These are phyloP conservation scores for Chlorella variabilis DNA, from an alignment of 163 green algal genomes.

Conservation along the genomic window DNA sequence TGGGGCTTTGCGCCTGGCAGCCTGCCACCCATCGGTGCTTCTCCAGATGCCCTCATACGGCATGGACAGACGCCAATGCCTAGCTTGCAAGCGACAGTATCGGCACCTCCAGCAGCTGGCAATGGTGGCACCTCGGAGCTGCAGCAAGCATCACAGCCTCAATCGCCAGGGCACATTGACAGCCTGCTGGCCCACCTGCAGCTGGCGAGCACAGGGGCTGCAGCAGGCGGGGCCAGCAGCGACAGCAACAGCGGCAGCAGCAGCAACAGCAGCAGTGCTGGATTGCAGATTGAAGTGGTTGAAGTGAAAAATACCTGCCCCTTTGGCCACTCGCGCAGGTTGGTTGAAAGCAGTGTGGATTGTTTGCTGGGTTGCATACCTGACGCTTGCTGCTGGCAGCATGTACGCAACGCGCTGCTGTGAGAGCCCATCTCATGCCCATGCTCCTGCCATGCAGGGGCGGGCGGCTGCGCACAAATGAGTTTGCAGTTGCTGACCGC, in stretches of 20 bases:
- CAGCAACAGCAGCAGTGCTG: not conserved
- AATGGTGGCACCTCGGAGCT: too few species aligned
- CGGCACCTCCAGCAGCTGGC: not conserved
- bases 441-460: slow-evolving; percentile 1
- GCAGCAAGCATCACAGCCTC: not conserved
- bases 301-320: slow-evolving; percentile 80
- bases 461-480: slow-evolving; percentile 10
- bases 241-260: not conserved
- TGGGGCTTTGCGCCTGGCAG: slow-evolving; percentile 47
- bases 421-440: too few species aligned
- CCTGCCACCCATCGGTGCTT: slow-evolving; percentile 69
- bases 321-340: slow-evolving; percentile 48
- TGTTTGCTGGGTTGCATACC: not conserved
- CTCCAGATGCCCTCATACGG: slow-evolving; percentile 66
- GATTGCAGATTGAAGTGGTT: slow-evolving; percentile 54
- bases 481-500: slow-evolving; percentile 46
- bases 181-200: slow-evolving; percentile 8
- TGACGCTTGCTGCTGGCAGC: too few species aligned
- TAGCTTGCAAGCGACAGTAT: not conserved
- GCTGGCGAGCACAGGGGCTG: not conserved
- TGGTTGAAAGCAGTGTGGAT: not conserved
- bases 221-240: not conserved
- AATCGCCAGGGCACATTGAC: slow-evolving; percentile 22
- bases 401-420: too few species aligned
- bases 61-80: slow-evolving; percentile 25